Conservation (phyloP, 2,329 filamentous ascomycete genomes). For the Sarocladiaceae sp. region DNA sequence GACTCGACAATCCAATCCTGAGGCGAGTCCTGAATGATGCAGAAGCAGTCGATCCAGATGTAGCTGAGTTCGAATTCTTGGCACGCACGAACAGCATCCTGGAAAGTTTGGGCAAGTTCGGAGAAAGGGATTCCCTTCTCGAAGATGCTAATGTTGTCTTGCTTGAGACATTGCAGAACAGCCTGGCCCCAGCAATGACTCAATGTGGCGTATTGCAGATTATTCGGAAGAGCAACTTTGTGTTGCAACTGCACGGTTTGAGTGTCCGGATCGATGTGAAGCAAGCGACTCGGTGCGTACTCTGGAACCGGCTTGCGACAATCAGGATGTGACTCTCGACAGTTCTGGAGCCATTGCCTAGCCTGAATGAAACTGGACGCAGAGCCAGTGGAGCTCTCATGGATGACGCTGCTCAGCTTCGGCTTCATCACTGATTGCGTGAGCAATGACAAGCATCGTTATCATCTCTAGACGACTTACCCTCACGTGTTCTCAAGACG, state of each 20-base stretch:
- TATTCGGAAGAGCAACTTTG: neutral
- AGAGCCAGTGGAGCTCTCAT: neutral
- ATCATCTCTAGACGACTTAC: no score
- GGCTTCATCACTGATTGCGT: neutral
- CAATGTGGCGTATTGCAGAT: constrained; percentile 1
- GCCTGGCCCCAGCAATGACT: constrained; percentile 10
- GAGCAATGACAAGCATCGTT: neutral
- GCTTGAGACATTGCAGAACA: neutral
- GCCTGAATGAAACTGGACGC: neutral
- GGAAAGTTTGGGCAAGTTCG: neutral
- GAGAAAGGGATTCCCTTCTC: neutral
- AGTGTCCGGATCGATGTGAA: neutral
- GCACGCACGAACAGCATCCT: constrained; percentile 2
- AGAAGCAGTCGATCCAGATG: constrained; percentile 10
- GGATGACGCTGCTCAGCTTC: neutral
- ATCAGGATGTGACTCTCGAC: neutral
- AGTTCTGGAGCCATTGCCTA: neutral
- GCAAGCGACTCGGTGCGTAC: neutral
- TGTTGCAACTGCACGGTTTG: neutral
- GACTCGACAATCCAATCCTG: constrained; percentile 9
- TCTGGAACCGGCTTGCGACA: neutral
- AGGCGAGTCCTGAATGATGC: constrained; percentile 8
- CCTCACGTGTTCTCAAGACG: no score
- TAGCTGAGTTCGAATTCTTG: neutral
- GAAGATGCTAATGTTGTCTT: neutral